Percentiles rank a stretch among this genome's conserved stretches.
phyloP scores from a whole-genome alignment of 495 filamentous ascomycete species.

The Aspergillus affinis region DNA sequence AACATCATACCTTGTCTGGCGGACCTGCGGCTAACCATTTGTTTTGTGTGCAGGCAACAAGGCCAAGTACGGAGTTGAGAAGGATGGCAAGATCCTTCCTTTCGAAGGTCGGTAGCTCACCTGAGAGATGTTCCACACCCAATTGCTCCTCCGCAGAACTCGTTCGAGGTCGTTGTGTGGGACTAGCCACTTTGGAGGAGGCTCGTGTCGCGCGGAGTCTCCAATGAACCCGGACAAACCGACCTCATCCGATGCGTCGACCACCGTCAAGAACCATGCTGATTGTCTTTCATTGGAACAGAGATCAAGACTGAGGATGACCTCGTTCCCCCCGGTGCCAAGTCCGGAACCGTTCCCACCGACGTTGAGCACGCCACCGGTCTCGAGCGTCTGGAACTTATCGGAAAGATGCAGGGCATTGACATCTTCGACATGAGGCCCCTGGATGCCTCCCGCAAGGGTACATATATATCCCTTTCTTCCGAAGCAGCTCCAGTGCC shows the following conservation, averaged over 20 bases:
- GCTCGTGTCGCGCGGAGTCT: background rate
- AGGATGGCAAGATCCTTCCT: slow-evolving; percentile 46
- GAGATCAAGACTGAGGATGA: slow-evolving; percentile 81
- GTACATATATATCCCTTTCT: slow-evolving; percentile 43
- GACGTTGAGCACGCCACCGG: slow-evolving; percentile 94
- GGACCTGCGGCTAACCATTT: slow-evolving; percentile 28
- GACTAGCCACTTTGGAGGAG: background rate
- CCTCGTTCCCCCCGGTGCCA: slow-evolving; percentile 78
- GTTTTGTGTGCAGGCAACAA: slow-evolving; percentile 31
- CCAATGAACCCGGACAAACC: background rate
- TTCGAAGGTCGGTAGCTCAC: slow-evolving; percentile 42
- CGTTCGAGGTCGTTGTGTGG: background rate
- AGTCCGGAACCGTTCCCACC: slow-evolving; percentile 80
- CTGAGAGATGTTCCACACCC: slow-evolving; percentile 11
- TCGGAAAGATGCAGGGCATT: slow-evolving; percentile 98
- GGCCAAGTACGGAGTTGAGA: slow-evolving; percentile 36
- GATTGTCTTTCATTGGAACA: slow-evolving; percentile 39
- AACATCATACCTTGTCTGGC: background rate
- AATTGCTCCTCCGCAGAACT: slow-evolving; percentile 15
- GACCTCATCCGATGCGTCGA: too few relatives aligned
- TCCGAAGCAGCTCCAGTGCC: slow-evolving; percentile 10
- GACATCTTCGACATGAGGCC: slow-evolving; percentile 99
- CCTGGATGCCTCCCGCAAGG: slow-evolving; percentile 83
- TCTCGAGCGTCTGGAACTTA: slow-evolving; percentile 95
- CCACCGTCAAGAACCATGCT: slow-evolving; percentile 9